A percentile compares a stretch with the other conserved stretches of the same genome.
Evolutionary conservation across 257 asterid genomes (phyloP).

Genomic region (Misopates orontium): DNA sequence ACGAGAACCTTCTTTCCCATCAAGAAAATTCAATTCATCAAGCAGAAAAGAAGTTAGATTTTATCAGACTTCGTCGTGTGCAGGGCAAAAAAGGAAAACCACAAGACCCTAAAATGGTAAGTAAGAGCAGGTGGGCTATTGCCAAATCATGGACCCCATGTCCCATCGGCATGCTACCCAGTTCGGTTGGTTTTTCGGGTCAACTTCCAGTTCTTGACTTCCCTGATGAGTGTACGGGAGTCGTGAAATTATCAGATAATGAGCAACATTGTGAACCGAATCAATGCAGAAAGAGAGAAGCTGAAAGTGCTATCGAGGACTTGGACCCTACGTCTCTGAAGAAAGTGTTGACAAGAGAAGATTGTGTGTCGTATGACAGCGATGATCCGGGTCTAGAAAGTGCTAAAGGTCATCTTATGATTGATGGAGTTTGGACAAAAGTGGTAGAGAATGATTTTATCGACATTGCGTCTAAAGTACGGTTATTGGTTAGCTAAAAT

Average conservation of each 20-base stretch:
- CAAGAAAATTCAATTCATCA: constrained; percentile 48
- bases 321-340: constrained; percentile 29
- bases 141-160: constrained; percentile 69
- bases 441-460: constrained; percentile 49
- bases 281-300: constrained; percentile 51
- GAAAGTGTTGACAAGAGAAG: constrained; percentile 33
- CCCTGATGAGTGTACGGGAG: constrained; percentile 28
- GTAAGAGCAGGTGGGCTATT: constrained; percentile 49
- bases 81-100: constrained; percentile 31
- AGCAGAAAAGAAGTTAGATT: constrained; percentile 55
- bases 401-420: constrained; percentile 55
- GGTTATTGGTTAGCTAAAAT: constrained; percentile 38
- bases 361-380: constrained; percentile 18
- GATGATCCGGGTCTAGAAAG: constrained; percentile 27
- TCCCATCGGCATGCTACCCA: constrained; percentile 85
- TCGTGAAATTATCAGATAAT: constrained; percentile 19
- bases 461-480: constrained; percentile 58
- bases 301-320: constrained; percentile 36
- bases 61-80: constrained; percentile 29
- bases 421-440: constrained; percentile 69
- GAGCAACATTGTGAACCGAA: constrained; percentile 25
- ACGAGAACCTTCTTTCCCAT: constrained; percentile 34
- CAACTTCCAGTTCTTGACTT: constrained; percentile 52
- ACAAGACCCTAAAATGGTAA: constrained; percentile 10
- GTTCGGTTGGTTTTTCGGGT: constrained; percentile 59